A percentile compares a stretch with the other conserved stretches of the same genome.
These are phyloP conservation scores for Spizellomyces sp. DNA, from an alignment of 192 early-diverging fungal species.

Conservation along the genomic window DNA sequence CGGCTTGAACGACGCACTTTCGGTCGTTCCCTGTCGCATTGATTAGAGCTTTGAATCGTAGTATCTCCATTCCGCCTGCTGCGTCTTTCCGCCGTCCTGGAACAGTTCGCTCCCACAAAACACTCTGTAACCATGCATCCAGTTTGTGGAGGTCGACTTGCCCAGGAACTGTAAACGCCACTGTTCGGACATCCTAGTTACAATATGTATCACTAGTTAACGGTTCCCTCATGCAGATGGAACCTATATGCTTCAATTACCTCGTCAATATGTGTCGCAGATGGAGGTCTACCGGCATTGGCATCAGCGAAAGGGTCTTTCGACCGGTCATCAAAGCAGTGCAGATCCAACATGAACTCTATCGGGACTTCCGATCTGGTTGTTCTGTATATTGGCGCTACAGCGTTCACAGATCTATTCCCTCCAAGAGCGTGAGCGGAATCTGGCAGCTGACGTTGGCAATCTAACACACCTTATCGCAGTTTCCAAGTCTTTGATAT, in stretches of 20 bases:
- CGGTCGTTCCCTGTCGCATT: slow-evolving; percentile 32
- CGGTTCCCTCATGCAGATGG: neutral
- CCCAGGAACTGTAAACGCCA: slow-evolving; percentile 54
- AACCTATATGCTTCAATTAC: slow-evolving; percentile 22
- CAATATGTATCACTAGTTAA: slow-evolving; percentile 34
- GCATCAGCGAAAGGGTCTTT: slow-evolving; percentile 34
- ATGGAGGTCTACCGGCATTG: neutral
- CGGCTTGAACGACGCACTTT: slow-evolving; percentile 61
- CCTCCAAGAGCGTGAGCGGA: neutral
- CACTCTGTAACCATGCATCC: slow-evolving; percentile 76
- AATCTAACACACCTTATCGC: slow-evolving; percentile 41
- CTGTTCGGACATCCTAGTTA: slow-evolving; percentile 54
- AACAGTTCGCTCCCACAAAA: slow-evolving; percentile 64
- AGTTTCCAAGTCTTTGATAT: slow-evolving; percentile 31
- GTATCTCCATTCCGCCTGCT: slow-evolving; percentile 38
- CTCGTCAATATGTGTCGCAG: slow-evolving; percentile 40
- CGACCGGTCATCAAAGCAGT: slow-evolving; percentile 56
- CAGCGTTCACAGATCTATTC: slow-evolving; percentile 49
- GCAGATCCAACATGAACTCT: slow-evolving; percentile 62
- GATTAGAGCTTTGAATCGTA: slow-evolving; percentile 66
- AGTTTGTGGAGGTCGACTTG: slow-evolving; percentile 53
- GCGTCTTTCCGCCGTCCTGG: neutral
- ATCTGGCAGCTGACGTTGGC: neutral
- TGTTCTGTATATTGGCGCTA: slow-evolving; percentile 47
- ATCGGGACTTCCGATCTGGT: slow-evolving; percentile 53